Base-by-base conservation (phyloP, 2,329 filamentous ascomycete genomes). In the Polychaeton citri region DNA sequence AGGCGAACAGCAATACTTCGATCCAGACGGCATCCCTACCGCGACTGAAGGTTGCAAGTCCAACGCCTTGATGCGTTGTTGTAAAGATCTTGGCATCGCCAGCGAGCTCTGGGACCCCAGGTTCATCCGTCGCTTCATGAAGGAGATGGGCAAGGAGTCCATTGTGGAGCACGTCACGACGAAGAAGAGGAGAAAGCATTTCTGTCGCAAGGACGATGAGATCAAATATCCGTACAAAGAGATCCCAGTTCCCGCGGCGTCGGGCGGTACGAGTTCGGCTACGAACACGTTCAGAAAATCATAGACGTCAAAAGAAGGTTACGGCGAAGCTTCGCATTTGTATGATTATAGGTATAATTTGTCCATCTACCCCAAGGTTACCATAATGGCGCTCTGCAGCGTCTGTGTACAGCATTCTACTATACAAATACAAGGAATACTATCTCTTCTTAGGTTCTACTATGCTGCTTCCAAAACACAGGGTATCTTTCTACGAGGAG, bases 11-110 rank as follows among this genome's bases (percentile, higher is more conserved):
- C 76, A 82, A 47, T 98, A 92, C 63, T 98, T 96, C 64, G 76
- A 74, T 48, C 73, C 84, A 21, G 87, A 95, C 48, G 81, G 81
- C 37, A 86, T 98, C 44, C 86, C 90, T 18, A 94, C 87, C 2
- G 87, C 90, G 6, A 87, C 87, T 41, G 90, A 98, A 63, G 90
- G 90, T 36, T 93, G 86, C 71, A 95, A 95, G 63, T 94, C 86
- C 43, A 98, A 98, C 57, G 90, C 90, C 9, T 70, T 98, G 47
- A 92, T 96, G 78, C 82, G 90, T 39, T 96, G 88, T 71, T 96
- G 90, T 69, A 98, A 98, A 66, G 90, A 98, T 59, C 65, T 98
- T 20, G 90, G 90, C 21, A 81, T 98, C 45, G 90, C 85, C 2
- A 87, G 81, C 45, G 90, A 98, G 62, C 72, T 98, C 15, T 98